Base-by-base conservation (phyloP, 2,329 filamentous ascomycete species). In the Sporothrix schenckii region DNA sequence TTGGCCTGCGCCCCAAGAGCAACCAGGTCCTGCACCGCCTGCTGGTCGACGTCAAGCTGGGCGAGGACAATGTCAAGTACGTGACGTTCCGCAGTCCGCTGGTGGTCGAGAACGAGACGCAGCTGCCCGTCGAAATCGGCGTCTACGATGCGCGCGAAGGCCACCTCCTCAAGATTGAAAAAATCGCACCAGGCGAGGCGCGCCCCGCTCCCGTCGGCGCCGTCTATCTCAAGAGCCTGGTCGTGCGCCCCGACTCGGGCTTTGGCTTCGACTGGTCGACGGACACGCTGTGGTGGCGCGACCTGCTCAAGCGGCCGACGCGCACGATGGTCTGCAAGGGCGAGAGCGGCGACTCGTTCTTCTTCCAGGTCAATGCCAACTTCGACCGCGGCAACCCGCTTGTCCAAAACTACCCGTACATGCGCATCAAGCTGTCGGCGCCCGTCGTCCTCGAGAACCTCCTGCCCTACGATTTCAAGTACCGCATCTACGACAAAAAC, bases 401-500 rank as follows among this genome's bases (percentile, higher is more conserved):
- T 71, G 91, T 91, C 1, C 89, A 85, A 70, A 87, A 90, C 72
- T 99, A 99, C 77, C 95, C 95, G 0, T 95, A 95, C 79, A 98
- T 99, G 95, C 90, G 89, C 71, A 86, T 99, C 74, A 92, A 94
- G 74, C 86, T 99, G 2, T 97, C 93, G 30, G 94, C 95, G 0
- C 95, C 96, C 0, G 88, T 99, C 16, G 94, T 97, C 66, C 86
- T 99, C 4, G 94, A 99, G 79, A 99, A 99, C 74, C 83, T 99
- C 56, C 82, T 99, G 50, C 95, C 95, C 0, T 98, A 95, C 77
- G 95, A 99, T 80, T 99, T 99, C 88, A 98, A 99, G 80, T 99
- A 99, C 79, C 89, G 94, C 69, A 98, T 99, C 69, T 99, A 98
- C 77, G 95, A 99, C 83, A 97, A 96, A 82, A 96, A 97, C 79